These are phyloP conservation scores for Cryptococcus neoformans DNA, from an alignment of 1,284 basidiomycete genomes.

Conservation along the genomic window DNA sequence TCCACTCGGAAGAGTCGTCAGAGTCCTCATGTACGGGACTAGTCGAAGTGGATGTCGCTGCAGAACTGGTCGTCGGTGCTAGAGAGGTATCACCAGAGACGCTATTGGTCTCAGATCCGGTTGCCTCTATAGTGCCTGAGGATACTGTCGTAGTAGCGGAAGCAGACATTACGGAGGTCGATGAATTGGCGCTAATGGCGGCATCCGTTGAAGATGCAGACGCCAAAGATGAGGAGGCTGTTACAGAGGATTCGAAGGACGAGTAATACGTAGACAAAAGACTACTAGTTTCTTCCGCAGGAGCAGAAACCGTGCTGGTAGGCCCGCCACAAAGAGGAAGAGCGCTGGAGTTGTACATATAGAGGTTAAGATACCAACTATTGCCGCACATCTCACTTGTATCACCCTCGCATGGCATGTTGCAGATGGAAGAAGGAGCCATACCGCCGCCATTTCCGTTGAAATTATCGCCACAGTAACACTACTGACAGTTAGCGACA, in stretches of 20 bases:
- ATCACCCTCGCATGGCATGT: constrained; percentile 36
- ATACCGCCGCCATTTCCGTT: constrained; percentile 27
- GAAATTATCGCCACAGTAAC: constrained; percentile 41
- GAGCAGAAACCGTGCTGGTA: too few species aligned
- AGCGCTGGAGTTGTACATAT: constrained; percentile 28
- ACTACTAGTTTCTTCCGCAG: too few species aligned
- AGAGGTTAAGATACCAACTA: constrained; percentile 39
- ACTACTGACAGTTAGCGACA: constrained; percentile 14
- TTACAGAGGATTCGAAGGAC: constrained; percentile 10
- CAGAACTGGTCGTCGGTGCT: constrained; percentile 15
- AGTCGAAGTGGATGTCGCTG: constrained; percentile 13
- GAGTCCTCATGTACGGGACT: constrained; percentile 14
- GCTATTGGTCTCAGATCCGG: too few species aligned
- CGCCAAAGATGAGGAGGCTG: constrained; percentile 12
- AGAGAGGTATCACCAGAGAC: constrained; percentile 7
- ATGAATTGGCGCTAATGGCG: constrained; percentile 7
- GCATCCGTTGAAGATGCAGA: constrained; percentile 4
- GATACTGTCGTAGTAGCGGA: constrained; percentile 14
- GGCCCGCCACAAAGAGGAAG: too few species aligned
- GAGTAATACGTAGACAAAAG: constrained; percentile 5
- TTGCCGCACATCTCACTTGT: constrained; percentile 30
- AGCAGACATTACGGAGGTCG: background rate
- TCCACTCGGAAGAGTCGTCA: constrained; percentile 34
- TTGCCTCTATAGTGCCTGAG: background rate
- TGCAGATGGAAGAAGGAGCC: constrained; percentile 25